Percentiles rank a stretch among this genome's conserved stretches.
Evolutionary conservation across 106 monocot species (phyloP).

Genomic region (Amphibolis antarctica): DNA sequence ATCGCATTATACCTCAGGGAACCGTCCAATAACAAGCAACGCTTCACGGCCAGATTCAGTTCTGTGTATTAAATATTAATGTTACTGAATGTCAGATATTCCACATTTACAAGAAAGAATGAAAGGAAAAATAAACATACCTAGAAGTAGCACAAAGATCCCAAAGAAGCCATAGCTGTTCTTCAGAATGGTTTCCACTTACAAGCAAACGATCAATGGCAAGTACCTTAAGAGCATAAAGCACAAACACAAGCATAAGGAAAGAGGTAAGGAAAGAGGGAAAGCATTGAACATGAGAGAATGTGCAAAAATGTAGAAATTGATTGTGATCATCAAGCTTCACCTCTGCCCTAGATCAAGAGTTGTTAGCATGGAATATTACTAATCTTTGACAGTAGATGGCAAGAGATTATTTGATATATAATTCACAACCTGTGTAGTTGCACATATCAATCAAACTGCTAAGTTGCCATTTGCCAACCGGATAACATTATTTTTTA

Average conservation of each 20-base stretch:
- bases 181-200: constrained; percentile 50
- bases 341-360: too few relatives aligned
- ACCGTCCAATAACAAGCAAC: constrained; percentile 45
- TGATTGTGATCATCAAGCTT: too few relatives aligned
- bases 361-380: too few relatives aligned
- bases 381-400: too few relatives aligned
- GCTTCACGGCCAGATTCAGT: constrained; percentile 91
- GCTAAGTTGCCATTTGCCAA: too few relatives aligned
- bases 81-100: not conserved
- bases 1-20: constrained; percentile 55
- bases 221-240: constrained; percentile 32
- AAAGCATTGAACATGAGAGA: too few relatives aligned
- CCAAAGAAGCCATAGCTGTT: constrained; percentile 90
- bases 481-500: too few relatives aligned
- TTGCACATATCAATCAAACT: too few relatives aligned
- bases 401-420: too few relatives aligned
- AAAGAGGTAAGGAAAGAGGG: not conserved
- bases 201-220: constrained; percentile 70
- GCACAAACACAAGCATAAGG: not conserved
- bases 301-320: too few relatives aligned
- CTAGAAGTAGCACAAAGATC: constrained; percentile 87
- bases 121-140: constrained; percentile 14
- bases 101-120: not conserved
- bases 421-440: too few relatives aligned
- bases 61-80: constrained; percentile 35